A percentile compares a stretch with the other conserved stretches of the same genome.
phyloP scores from a whole-genome alignment of 169 alveolate species.

The Eimeria necatrix region DNA sequence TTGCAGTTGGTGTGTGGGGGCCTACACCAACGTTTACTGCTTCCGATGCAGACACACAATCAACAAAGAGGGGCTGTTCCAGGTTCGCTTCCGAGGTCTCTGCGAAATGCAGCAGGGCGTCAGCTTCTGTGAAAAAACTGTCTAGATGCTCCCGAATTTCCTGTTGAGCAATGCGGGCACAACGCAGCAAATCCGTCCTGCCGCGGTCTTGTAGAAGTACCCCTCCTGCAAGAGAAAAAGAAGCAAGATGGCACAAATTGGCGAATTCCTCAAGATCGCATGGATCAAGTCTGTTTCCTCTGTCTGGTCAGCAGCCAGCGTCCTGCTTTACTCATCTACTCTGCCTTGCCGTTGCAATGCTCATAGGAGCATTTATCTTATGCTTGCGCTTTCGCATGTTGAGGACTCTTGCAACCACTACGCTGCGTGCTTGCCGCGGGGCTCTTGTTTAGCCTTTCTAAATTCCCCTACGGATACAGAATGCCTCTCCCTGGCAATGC shows the following conservation, averaged over 20 bases:
- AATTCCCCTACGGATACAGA: neutral
- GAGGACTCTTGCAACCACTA: neutral
- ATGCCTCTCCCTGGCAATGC: neutral
- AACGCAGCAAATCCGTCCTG: neutral
- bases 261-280: neutral
- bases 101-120: neutral
- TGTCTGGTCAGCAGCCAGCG: neutral
- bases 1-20: neutral
- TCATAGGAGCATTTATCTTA: no score
- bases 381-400: neutral
- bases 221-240: slow-evolving; percentile 25
- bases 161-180: neutral
- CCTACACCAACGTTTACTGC: neutral
- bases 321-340: neutral
- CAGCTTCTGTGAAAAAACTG: neutral
- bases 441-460: neutral
- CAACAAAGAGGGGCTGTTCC: neutral
- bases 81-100: neutral
- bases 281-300: neutral
- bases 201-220: neutral
- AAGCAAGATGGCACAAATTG: neutral
- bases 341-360: neutral
- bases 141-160: neutral
- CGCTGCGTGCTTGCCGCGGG: no score
- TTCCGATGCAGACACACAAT: neutral